Evolutionary conservation across 176 grass and related monocot genomes (phyloP).

Genomic region (Zizania latifolia): DNA sequence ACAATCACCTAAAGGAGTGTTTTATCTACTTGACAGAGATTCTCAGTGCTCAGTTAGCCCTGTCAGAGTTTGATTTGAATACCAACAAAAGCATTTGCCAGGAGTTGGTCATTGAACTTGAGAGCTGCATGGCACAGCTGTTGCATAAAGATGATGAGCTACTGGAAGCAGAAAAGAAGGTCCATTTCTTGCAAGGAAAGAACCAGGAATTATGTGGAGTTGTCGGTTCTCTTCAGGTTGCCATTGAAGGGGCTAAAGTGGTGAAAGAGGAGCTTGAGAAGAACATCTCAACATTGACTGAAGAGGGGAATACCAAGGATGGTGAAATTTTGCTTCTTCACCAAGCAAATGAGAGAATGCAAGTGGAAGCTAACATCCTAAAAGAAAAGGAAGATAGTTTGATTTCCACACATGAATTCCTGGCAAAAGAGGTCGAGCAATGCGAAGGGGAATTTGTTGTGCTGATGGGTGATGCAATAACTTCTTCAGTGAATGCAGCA

Average conservation of each 20-base stretch:
- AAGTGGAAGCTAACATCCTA: slow-evolving; percentile 39
- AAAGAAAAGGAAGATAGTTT: slow-evolving; percentile 28
- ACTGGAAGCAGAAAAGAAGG: slow-evolving; percentile 52
- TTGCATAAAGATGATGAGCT: slow-evolving; percentile 44
- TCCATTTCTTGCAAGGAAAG: slow-evolving; percentile 44
- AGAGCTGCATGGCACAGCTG: slow-evolving; percentile 32
- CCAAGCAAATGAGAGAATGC: slow-evolving; percentile 34
- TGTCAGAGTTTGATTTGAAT: slow-evolving; percentile 74
- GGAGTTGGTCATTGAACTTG: slow-evolving; percentile 55
- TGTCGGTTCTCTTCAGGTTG: slow-evolving; percentile 50
- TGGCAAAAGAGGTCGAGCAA: slow-evolving; percentile 46
- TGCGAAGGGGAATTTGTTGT: slow-evolving; percentile 44
- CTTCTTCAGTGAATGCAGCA: slow-evolving; percentile 42
- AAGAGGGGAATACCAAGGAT: slow-evolving; percentile 32
- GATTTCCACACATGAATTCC: slow-evolving; percentile 25
- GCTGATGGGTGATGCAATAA: slow-evolving; percentile 48
- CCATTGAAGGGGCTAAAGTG: slow-evolving; percentile 44
- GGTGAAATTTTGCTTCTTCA: slow-evolving; percentile 40
- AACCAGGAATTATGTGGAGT: slow-evolving; percentile 46
- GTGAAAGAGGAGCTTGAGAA: slow-evolving; percentile 64
- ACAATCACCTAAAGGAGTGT: slow-evolving; percentile 48
- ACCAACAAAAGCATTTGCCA: slow-evolving; percentile 32
- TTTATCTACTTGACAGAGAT: slow-evolving; percentile 50
- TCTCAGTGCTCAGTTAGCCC: slow-evolving; percentile 47
- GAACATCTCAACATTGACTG: slow-evolving; percentile 28